Evolutionary conservation across 2,329 filamentous ascomycete genomes (phyloP).

Genomic region (Lachnellula arida): DNA sequence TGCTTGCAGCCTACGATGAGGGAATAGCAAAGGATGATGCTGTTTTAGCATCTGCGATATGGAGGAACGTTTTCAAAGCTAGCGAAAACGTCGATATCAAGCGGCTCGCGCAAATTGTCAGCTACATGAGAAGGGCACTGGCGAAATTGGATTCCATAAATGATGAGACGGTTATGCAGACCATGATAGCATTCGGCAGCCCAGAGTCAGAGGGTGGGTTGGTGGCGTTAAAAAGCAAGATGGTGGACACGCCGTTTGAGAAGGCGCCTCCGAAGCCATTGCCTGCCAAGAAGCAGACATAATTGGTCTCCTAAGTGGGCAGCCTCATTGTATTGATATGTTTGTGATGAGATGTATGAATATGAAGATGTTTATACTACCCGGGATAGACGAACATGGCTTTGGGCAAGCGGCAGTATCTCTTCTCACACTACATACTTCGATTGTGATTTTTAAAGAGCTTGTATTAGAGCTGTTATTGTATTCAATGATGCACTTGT

Average conservation of each 20-base stretch:
- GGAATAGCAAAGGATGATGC: constrained; percentile 73
- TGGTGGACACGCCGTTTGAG: constrained; percentile 34
- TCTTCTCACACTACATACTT: no score
- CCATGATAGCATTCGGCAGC: constrained; percentile 46
- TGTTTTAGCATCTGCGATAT: constrained; percentile 75
- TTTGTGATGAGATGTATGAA: not conserved
- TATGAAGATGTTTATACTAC: not conserved
- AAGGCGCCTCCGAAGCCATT: constrained; percentile 29
- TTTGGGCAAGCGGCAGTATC: no score
- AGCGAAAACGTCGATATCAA: constrained; percentile 56
- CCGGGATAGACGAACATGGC: no score
- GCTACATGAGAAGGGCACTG: constrained; percentile 56
- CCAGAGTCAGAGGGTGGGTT: constrained; percentile 36
- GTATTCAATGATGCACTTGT: no score
- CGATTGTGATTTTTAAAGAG: no score
- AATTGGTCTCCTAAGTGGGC: not conserved
- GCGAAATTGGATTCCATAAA: constrained; percentile 46
- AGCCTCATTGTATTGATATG: not conserved
- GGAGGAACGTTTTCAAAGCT: constrained; percentile 89
- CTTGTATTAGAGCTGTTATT: no score
- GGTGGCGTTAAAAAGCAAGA: constrained; percentile 35
- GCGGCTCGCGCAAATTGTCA: constrained; percentile 56
- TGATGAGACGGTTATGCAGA: constrained; percentile 47
- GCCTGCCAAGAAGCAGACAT: constrained; percentile 16
- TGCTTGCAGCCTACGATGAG: constrained; percentile 80